Evolutionary conservation across 768 basidiomycete genomes (phyloP), one percentile per base, ranked within the genome.

Genomic region (Psilocybe cubensis): DNA sequence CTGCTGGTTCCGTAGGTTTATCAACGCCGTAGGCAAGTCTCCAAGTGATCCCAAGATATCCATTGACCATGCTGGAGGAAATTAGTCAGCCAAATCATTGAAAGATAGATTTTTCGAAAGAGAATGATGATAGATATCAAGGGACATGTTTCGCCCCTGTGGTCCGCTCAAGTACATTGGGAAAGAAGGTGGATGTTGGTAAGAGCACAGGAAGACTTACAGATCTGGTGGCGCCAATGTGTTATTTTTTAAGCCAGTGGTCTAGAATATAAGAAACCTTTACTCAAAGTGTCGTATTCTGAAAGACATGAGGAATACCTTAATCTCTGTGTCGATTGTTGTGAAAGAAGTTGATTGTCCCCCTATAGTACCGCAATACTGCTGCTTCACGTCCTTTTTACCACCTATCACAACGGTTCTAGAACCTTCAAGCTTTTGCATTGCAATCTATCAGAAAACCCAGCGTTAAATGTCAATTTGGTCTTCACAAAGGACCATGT

Each of bases 361-460:
- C 17, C 84, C 85, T 48, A 86, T 83, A 43, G 77, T 81, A 20
- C 85, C 86, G 62, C 81, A 84, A 62, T 84, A 86, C 64, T 85
- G 76, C 63, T 86, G 84, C 43, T 68, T 65, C 1, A 79, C 74
- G 35, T 71, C 76, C 20, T 75, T 68, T 63, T 79, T 78, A 42
- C 84, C 85, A 18, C 83, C 83, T 20, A 84, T 58, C 3, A 86
- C 83, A 14, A 83, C 81, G 4, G 81, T 84, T 63, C 75, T 82
- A 21, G 76, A 76, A 23, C 81, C 82, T 66, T 86, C 82, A 24
- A 78, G 68, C 65, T 85, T 86, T 7, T 77, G 67, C 84, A 87
- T 84, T 23, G 83, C 81, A 56, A 85, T 78, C 83, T 84, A 56
- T 27, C 31, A 44, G 43, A 50, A 21, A 29, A 11, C 9, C 31